Conservation (phyloP, 2,329 filamentous ascomycete genomes). For the Chaetoscypha palmicola region DNA sequence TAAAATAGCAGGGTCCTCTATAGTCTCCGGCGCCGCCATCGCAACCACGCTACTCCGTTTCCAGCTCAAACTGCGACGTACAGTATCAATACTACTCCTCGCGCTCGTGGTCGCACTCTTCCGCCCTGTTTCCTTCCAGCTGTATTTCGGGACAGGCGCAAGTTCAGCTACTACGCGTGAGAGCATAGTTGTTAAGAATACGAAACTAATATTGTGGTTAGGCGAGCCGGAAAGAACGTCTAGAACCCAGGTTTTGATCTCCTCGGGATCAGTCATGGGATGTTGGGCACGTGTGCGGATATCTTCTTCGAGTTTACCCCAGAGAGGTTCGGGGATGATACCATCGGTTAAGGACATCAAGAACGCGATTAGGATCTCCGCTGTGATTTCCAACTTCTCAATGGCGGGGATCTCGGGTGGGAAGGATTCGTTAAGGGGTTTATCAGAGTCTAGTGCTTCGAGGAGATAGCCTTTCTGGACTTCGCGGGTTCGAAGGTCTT, state of each 20-base stretch:
- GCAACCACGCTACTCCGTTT: conserved; percentile 16
- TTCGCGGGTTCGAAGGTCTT: conserved; percentile 33
- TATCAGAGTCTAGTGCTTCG: conserved; percentile 68
- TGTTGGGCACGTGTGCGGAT: conserved; percentile 40
- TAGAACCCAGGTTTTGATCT: conserved; percentile 55
- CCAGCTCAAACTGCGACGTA: conserved; percentile 26
- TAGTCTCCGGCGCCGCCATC: conserved; percentile 29
- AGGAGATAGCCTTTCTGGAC: conserved; percentile 35
- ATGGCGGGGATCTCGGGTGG: conserved; percentile 54
- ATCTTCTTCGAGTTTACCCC: conserved; percentile 59
- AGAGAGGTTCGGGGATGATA: conserved; percentile 63
- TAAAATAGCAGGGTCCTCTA: conserved; percentile 39
- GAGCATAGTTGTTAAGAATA: conserved; percentile 77
- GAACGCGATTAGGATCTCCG: conserved; percentile 67
- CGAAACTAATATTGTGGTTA: conserved; percentile 81
- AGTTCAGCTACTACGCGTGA: conserved; percentile 51
- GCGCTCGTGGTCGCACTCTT: conserved; percentile 16
- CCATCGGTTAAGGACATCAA: conserved; percentile 71
- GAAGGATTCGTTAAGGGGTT: conserved; percentile 53
- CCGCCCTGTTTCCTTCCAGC: conserved; percentile 12
- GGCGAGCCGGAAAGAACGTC: conserved; percentile 67
- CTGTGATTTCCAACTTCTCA: conserved; percentile 66
- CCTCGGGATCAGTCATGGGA: conserved; percentile 41
- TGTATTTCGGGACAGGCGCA: conserved; percentile 32
- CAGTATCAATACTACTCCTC: conserved; percentile 22